Evolutionary conservation across 345 rosid species (phyloP), one percentile per base, ranked within the genome.

Genomic region (Raphanus raphanistrum): DNA sequence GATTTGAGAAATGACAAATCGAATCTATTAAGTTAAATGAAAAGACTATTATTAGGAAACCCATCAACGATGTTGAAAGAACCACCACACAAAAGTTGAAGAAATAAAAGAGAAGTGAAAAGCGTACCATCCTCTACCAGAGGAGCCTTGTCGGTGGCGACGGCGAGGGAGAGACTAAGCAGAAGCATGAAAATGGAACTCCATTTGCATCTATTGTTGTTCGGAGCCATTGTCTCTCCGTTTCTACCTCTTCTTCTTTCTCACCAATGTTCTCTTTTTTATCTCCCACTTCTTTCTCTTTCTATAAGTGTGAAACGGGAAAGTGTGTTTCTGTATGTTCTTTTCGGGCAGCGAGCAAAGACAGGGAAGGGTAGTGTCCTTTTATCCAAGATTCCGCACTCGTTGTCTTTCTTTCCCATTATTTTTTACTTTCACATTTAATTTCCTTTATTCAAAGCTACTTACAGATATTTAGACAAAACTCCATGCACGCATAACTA

Each of bases 71-170:
- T 43, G 17, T 29, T 60, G 27, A 29, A 61, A 59, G 57, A 32
- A 55, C 48, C 11, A 41, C 25, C 28, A 68, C 6, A 17, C 67
- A 52, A 6, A 50, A 2, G 43, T 45, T 35, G 5, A 12, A 64
- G 65, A 9, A 66, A 68, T 29, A n/a, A 31, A 1, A 41, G 50
- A 50, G 16, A 57, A 32, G 33, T 32, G 66, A 41, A 50, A 79
- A 29, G 70, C 83, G 28, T 87, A 92, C 97, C 97, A 81, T 92
- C 97, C 58, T 90, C 91, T 2, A 84, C 88, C 0, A 41, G 38
- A 8, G 82, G 82, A 48, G 87, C 75, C 70, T 79, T 79, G 21
- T 74, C 82, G 59, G 84, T 63, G 66, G 86, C 81, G 29, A 81
- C 57, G 52, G 84, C 45, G 33, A 81, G 79, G 38, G 83, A 80